phyloP scores from a whole-genome alignment of 2,329 filamentous ascomycete species.

The Phaeophleospora eucalypticola region DNA sequence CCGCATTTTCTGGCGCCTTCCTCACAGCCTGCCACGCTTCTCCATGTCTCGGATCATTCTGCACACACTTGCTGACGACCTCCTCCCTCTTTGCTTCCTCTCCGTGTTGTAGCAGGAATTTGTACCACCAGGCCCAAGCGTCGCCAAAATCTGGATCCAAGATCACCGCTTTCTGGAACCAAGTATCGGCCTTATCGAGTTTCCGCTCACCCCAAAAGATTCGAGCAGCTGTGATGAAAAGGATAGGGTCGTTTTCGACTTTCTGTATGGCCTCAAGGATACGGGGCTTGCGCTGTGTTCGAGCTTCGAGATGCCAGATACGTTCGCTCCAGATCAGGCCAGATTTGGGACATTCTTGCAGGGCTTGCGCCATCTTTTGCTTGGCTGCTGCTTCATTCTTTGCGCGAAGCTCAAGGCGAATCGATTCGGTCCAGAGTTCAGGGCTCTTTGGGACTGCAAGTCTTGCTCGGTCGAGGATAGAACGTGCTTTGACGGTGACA shows the following conservation, averaged over 20 bases:
- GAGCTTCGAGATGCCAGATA: conserved; percentile 88
- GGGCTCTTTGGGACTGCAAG: conserved; percentile 81
- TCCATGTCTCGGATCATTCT: conserved; percentile 85
- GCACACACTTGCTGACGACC: conserved; percentile 72
- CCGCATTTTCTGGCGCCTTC: conserved; percentile 80
- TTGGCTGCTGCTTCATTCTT: conserved; percentile 81
- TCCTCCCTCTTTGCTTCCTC: conserved; percentile 89
- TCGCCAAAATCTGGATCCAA: conserved; percentile 84
- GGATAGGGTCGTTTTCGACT: conserved; percentile 82
- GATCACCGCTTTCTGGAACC: conserved; percentile 95
- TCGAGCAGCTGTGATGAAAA: conserved; percentile 87
- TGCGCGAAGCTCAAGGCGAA: conserved; percentile 84
- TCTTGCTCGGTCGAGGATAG: conserved; percentile 84
- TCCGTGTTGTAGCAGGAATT: conserved; percentile 87
- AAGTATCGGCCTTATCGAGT: conserved; percentile 88
- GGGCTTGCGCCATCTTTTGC: conserved; percentile 85
- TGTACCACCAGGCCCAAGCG: conserved; percentile 97
- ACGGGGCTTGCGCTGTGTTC: conserved; percentile 87
- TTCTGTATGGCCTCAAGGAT: conserved; percentile 95
- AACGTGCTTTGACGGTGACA: conserved; percentile 84
- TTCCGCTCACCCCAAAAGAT: conserved; percentile 95
- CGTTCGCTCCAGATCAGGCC: conserved; percentile 90
- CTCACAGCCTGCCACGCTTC: conserved; percentile 84
- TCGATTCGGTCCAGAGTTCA: conserved; percentile 87
- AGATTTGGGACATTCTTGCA: conserved; percentile 84